phyloP scores from a whole-genome alignment of 306 rosid genomes.

The Crotalaria pallida region DNA sequence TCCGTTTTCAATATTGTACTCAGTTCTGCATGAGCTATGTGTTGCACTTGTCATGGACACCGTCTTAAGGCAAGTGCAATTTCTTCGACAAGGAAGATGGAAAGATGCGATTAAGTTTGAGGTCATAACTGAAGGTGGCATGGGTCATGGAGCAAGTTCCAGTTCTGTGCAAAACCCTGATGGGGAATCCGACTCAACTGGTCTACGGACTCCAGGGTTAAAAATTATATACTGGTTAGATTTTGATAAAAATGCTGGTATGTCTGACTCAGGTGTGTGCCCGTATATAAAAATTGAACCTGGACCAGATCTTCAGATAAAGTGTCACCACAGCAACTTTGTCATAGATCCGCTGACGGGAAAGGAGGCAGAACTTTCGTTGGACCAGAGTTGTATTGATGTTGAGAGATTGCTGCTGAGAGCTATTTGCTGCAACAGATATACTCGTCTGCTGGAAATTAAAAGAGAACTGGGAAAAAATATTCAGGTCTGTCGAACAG shows the following conservation, averaged over 20 bases:
- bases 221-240: constrained; percentile 92
- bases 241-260: constrained; percentile 64
- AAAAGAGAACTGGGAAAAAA: constrained; percentile 77
- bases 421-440: constrained; percentile 86
- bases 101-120: constrained; percentile 94
- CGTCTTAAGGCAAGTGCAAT: constrained; percentile 80
- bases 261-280: constrained; percentile 58
- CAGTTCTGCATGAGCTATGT: constrained; percentile 87
- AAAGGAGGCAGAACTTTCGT: constrained; percentile 77
- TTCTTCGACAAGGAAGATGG: constrained; percentile 95
- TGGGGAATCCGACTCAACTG: constrained; percentile 75
- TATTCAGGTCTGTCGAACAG: constrained; percentile 59
- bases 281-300: constrained; percentile 90
- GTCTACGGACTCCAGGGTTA: constrained; percentile 80
- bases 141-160: constrained; percentile 58
- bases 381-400: constrained; percentile 89
- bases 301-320: constrained; percentile 80
- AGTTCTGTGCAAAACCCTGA: constrained; percentile 70
- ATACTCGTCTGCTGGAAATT: constrained; percentile 90
- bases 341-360: constrained; percentile 85
- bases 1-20: constrained; percentile 71
- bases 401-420: constrained; percentile 86
- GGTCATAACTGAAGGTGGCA: constrained; percentile 64
- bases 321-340: constrained; percentile 76
- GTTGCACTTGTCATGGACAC: constrained; percentile 93